Percentiles rank a stretch among this genome's conserved stretches.
Evolutionary conservation across 1,284 basidiomycete species (phyloP).

Genomic region (Cryptococcus sp.): DNA sequence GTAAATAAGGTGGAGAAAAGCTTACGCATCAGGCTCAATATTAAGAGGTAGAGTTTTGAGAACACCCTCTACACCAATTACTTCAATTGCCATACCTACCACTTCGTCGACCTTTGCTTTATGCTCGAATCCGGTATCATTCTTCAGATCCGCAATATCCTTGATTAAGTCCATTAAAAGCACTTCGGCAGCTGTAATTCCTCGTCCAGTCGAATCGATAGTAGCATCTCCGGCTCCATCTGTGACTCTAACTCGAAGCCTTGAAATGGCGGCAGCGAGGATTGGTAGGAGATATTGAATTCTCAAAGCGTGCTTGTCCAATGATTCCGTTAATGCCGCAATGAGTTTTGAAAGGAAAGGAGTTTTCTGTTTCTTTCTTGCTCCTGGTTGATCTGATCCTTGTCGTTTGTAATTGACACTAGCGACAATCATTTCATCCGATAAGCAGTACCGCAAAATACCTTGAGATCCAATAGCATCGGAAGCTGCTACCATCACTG

Average conservation of each 20-base stretch:
- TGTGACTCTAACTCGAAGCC: constrained; percentile 43
- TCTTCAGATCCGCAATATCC: constrained; percentile 69
- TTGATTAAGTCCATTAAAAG: constrained; percentile 70
- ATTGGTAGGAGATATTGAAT: constrained; percentile 67
- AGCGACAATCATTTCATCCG: constrained; percentile 57
- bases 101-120: constrained; percentile 83
- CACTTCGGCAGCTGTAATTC: constrained; percentile 63
- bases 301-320: constrained; percentile 62
- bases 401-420: constrained; percentile 49
- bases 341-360: constrained; percentile 62
- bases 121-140: constrained; percentile 79
- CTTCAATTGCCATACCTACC: constrained; percentile 74
- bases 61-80: constrained; percentile 78
- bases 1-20: background rate
- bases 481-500: constrained; percentile 57
- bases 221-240: constrained; percentile 12
- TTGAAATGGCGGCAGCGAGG: constrained; percentile 49
- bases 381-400: constrained; percentile 35
- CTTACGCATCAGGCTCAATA: constrained; percentile 75
- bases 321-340: constrained; percentile 58
- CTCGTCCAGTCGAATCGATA: constrained; percentile 53
- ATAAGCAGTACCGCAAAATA: constrained; percentile 64
- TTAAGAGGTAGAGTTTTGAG: constrained; percentile 78
- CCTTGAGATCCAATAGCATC: constrained; percentile 58
- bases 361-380: constrained; percentile 53